These are phyloP conservation scores for Chlamydomonas sphaeroides DNA, from an alignment of 139 green algal genomes.

Conservation along the genomic window DNA sequence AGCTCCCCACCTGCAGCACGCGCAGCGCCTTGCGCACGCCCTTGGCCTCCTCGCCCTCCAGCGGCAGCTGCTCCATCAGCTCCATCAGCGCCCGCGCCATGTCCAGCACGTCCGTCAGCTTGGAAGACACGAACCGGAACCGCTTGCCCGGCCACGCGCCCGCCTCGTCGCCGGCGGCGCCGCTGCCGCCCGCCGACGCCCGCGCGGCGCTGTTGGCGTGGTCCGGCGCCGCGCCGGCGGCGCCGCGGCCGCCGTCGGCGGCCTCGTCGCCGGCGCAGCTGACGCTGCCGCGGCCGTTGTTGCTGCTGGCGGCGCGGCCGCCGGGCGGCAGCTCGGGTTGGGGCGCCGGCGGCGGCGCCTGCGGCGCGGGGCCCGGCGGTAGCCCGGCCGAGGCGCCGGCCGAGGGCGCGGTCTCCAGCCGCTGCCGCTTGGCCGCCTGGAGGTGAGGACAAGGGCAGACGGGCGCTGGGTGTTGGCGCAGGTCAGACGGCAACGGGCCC, in stretches of 20 bases:
- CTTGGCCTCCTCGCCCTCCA: neutral
- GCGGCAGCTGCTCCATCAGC: neutral
- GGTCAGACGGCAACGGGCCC: too few relatives aligned
- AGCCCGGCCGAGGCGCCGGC: too few relatives aligned
- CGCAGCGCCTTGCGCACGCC: conserved; percentile 28
- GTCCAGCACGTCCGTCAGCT: neutral
- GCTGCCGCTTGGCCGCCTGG: too few relatives aligned
- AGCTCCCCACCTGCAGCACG: conserved; percentile 16
- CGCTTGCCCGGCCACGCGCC: neutral
- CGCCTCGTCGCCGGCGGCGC: neutral
- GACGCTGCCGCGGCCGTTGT: neutral
- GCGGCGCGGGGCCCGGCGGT: too few relatives aligned
- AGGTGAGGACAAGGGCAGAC: too few relatives aligned
- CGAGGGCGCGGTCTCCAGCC: too few relatives aligned
- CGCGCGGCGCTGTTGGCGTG: too few relatives aligned
- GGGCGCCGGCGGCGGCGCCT: too few relatives aligned
- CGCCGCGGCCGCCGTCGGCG: neutral
- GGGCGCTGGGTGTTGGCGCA: too few relatives aligned
- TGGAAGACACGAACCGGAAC: neutral
- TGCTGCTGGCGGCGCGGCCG: conserved; percentile 30
- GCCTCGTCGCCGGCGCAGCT: neutral
- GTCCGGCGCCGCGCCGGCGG: too few relatives aligned
- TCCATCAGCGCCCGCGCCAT: neutral
- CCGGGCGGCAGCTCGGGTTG: too few relatives aligned
- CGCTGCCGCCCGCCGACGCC: too few relatives aligned